Conservation (phyloP, 2,329 filamentous ascomycete species). For the Tolypocladium pustulatum region DNA sequence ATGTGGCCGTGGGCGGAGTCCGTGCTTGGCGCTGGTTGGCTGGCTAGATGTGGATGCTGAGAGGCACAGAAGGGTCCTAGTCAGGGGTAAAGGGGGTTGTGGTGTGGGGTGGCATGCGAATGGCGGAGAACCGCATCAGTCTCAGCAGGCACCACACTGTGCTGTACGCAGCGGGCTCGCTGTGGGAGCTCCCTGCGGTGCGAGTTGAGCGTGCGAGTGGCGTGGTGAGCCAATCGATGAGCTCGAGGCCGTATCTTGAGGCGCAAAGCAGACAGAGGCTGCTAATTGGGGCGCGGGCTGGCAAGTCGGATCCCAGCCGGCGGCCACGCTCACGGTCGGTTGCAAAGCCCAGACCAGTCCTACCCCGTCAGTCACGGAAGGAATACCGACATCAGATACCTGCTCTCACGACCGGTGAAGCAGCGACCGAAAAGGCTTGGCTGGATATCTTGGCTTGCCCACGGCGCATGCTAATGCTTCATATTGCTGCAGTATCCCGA, state of each 20-base stretch:
- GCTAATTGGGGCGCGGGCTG: not conserved
- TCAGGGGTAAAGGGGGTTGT: slow-evolving; percentile 8
- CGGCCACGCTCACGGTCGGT: not conserved
- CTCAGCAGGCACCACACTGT: not conserved
- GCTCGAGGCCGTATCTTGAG: not conserved
- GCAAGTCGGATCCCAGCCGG: not conserved
- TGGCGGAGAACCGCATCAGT: not conserved
- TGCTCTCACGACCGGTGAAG: too few relatives aligned
- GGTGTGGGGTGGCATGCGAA: slow-evolving; percentile 1
- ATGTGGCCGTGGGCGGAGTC: slow-evolving; percentile 7
- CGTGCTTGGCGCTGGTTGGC: slow-evolving; percentile 5
- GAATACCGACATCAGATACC: too few relatives aligned
- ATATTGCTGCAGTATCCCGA: not conserved
- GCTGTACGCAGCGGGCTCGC: not conserved
- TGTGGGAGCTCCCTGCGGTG: not conserved
- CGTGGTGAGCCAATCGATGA: not conserved
- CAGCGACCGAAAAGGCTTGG: too few relatives aligned
- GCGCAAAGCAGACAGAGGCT: not conserved
- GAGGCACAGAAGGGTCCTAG: slow-evolving; percentile 7
- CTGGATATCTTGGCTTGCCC: too few relatives aligned
- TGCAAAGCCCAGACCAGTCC: not conserved
- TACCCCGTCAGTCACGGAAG: not conserved
- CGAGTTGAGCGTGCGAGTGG: not conserved
- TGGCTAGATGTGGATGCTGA: not conserved
- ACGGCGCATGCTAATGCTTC: not conserved